Percentiles rank a stretch among this genome's conserved stretches.
Evolutionary conservation across 2,329 filamentous ascomycete genomes (phyloP).

Genomic region (Xylaria sp.): DNA sequence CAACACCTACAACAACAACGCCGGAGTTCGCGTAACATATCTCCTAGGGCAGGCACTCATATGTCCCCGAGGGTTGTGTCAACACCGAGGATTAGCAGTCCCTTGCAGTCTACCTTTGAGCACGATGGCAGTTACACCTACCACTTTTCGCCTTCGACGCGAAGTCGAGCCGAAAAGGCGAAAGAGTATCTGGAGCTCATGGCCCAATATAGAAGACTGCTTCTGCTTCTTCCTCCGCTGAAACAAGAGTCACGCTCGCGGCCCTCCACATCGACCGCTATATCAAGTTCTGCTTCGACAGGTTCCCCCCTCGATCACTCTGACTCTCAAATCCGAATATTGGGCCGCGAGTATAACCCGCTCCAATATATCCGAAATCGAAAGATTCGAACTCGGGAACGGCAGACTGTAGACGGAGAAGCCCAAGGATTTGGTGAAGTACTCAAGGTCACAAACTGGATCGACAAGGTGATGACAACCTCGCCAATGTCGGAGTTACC

Average conservation of each 20-base stretch:
- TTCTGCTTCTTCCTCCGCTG: slow-evolving; percentile 80
- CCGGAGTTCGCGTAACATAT: slow-evolving; percentile 64
- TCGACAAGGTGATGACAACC: slow-evolving; percentile 66
- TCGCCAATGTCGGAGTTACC: slow-evolving; percentile 43
- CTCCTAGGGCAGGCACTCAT: slow-evolving; percentile 58
- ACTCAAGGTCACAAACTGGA: slow-evolving; percentile 74
- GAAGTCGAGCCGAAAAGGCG: slow-evolving; percentile 82
- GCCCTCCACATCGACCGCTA: slow-evolving; percentile 49
- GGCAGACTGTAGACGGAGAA: slow-evolving; percentile 74
- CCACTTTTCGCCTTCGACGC: slow-evolving; percentile 78
- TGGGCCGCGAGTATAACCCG: slow-evolving; percentile 84
- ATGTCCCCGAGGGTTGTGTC: slow-evolving; percentile 49
- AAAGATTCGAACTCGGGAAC: slow-evolving; percentile 80
- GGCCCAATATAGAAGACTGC: slow-evolving; percentile 78
- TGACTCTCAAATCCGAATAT: slow-evolving; percentile 43
- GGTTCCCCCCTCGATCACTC: slow-evolving; percentile 39
- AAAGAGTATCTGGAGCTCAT: slow-evolving; percentile 85
- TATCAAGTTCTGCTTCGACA: slow-evolving; percentile 46
- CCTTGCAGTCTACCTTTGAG: slow-evolving; percentile 57
- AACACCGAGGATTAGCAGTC: slow-evolving; percentile 48
- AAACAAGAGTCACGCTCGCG: slow-evolving; percentile 50
- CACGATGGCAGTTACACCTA: slow-evolving; percentile 60
- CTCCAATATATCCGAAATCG: slow-evolving; percentile 91
- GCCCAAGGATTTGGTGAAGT: slow-evolving; percentile 79
- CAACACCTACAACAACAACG: slow-evolving; percentile 76